These are phyloP conservation scores for Abrus pulchellus DNA, from an alignment of 306 rosid genomes.

Conservation along the genomic window DNA sequence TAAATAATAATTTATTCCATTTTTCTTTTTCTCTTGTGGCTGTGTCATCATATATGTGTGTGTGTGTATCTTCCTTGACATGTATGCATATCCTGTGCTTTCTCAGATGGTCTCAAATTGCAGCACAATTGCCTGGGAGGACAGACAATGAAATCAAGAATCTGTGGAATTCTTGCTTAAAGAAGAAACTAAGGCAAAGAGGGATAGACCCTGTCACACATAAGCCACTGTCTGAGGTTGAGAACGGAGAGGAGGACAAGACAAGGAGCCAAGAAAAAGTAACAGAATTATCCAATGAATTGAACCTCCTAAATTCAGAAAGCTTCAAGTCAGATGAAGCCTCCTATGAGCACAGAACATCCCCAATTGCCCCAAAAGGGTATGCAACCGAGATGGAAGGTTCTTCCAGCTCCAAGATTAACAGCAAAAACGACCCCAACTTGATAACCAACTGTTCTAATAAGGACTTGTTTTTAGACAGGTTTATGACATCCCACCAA, in stretches of 20 bases:
- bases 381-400: conserved; percentile 51
- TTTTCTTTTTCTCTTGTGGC: neutral
- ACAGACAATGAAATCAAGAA: conserved; percentile 96
- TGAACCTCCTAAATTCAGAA: conserved; percentile 58
- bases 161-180: conserved; percentile 87
- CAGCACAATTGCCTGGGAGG: conserved; percentile 84
- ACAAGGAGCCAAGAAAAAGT: conserved; percentile 47
- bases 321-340: conserved; percentile 52
- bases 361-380: conserved; percentile 47
- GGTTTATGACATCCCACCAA: conserved; percentile 40
- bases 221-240: conserved; percentile 66
- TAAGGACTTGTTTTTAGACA: conserved; percentile 51
- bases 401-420: conserved; percentile 47
- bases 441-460: conserved; percentile 42
- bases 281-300: conserved; percentile 49
- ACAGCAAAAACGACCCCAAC: conserved; percentile 37
- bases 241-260: conserved; percentile 54
- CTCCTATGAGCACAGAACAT: conserved; percentile 50
- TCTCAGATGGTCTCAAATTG: conserved; percentile 91
- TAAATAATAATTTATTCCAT: neutral
- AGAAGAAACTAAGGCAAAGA: conserved; percentile 83
- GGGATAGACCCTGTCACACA: conserved; percentile 93
- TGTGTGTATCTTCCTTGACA: neutral
- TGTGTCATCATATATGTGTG: neutral
- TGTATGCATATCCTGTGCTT: conserved; percentile 16